Evolutionary conservation across 495 filamentous ascomycete species (phyloP).

Genomic region (Xylaria intraflava): DNA sequence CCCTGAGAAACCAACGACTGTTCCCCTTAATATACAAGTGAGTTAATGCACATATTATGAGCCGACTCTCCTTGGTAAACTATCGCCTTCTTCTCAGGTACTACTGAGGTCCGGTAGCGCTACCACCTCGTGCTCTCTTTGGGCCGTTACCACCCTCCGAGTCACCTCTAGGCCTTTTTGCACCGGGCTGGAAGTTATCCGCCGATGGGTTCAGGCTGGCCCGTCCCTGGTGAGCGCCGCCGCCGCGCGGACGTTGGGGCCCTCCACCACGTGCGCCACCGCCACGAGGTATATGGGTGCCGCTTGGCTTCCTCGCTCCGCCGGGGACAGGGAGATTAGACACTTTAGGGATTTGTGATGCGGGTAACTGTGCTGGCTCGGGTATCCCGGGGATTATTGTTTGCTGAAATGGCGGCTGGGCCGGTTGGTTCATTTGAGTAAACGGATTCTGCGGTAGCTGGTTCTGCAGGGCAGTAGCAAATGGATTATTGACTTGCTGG

Average conservation of each 20-base stretch:
- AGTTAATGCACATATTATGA: neutral
- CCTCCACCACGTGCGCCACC: slow-evolving; percentile 23
- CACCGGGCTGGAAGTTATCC: slow-evolving; percentile 59
- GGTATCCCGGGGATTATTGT: slow-evolving; percentile 9
- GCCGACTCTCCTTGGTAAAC: neutral
- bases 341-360: slow-evolving; percentile 21
- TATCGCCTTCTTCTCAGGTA: neutral
- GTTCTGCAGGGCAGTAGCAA: slow-evolving; percentile 15
- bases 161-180: slow-evolving; percentile 60
- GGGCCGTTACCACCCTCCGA: slow-evolving; percentile 40
- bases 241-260: slow-evolving; percentile 23
- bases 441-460: slow-evolving; percentile 22
- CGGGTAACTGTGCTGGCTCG: slow-evolving; percentile 12
- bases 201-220: slow-evolving; percentile 41
- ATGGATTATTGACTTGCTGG: slow-evolving; percentile 19
- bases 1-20: neutral
- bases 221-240: slow-evolving; percentile 35
- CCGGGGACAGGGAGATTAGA: slow-evolving; percentile 22
- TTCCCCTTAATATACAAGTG: neutral
- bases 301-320: slow-evolving; percentile 22
- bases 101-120: slow-evolving; percentile 7
- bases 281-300: slow-evolving; percentile 20
- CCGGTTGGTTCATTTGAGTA: slow-evolving; percentile 10
- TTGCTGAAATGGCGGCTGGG: slow-evolving; percentile 15
- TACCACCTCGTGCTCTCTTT: slow-evolving; percentile 30